A percentile compares a stretch with the other conserved stretches of the same genome.
phyloP scores from a whole-genome alignment of 2,329 filamentous ascomycete species.

The Calycina marina region DNA sequence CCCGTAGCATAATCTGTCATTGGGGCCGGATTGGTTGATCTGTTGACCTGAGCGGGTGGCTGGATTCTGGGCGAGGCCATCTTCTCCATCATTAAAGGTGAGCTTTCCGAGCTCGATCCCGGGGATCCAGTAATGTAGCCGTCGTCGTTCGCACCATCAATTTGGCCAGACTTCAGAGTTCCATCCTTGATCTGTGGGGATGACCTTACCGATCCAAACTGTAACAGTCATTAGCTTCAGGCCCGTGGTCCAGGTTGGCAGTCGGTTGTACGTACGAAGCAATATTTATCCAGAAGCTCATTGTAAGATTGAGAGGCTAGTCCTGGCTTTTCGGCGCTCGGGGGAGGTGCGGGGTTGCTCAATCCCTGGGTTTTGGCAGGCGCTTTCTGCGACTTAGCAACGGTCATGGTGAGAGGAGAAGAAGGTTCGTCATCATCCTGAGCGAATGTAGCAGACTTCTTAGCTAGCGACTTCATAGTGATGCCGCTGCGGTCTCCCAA shows the following conservation, averaged over 20 bases:
- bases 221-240: slow-evolving; percentile 28
- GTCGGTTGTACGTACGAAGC: slow-evolving; percentile 76
- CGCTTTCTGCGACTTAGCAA: slow-evolving; percentile 6
- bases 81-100: slow-evolving; percentile 17
- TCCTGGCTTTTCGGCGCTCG: slow-evolving; percentile 45
- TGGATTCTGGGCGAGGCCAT: slow-evolving; percentile 12
- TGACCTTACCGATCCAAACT: slow-evolving; percentile 49
- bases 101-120: slow-evolving; percentile 23
- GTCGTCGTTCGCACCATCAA: slow-evolving; percentile 29
- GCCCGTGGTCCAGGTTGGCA: slow-evolving; percentile 13
- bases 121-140: slow-evolving; percentile 19
- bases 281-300: slow-evolving; percentile 97
- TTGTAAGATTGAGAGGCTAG: slow-evolving; percentile 85
- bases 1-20: slow-evolving; percentile 32
- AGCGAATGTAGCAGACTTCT: slow-evolving; percentile 6
- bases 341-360: slow-evolving; percentile 33
- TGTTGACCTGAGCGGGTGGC: slow-evolving; percentile 22
- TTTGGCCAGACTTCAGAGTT: slow-evolving; percentile 28
- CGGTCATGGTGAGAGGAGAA: slow-evolving; percentile 13
- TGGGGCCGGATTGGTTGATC: slow-evolving; percentile 31
- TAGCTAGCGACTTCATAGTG: slow-evolving; percentile 25
- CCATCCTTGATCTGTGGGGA: slow-evolving; percentile 36
- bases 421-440: slow-evolving; percentile 9
- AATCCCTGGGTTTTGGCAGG: slow-evolving; percentile 10
- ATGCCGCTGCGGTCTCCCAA: slow-evolving; percentile 43